Conservation (phyloP, 2,329 filamentous ascomycete species). For the Xenosphaeropsis pyriputrescens region DNA sequence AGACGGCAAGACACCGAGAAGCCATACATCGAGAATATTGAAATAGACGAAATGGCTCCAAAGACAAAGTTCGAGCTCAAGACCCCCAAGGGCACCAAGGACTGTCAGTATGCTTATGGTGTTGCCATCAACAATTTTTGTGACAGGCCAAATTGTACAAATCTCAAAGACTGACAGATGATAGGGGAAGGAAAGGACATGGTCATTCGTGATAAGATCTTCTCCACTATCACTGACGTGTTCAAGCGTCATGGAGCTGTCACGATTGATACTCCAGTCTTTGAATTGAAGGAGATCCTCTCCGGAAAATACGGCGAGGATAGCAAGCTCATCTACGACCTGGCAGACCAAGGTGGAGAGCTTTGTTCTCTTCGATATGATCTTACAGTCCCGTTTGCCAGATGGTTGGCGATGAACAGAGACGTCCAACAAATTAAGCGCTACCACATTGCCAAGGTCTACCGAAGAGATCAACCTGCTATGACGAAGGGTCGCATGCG, state of each 20-base stretch:
- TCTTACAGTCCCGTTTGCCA: conserved; percentile 77
- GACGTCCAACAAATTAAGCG: conserved; percentile 74
- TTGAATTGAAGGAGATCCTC: conserved; percentile 76
- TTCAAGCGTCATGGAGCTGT: conserved; percentile 76
- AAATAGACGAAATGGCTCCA: conserved; percentile 15
- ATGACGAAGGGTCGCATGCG: conserved; percentile 88
- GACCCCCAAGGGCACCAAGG: conserved; percentile 81
- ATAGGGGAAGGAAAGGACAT: conserved; percentile 60
- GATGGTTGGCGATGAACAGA: conserved; percentile 81
- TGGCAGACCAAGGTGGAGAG: conserved; percentile 79
- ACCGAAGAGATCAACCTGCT: conserved; percentile 66
- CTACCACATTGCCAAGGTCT: conserved; percentile 92
- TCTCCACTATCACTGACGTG: conserved; percentile 57
- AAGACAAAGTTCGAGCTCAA: conserved; percentile 56
- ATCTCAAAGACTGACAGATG: conserved; percentile 7
- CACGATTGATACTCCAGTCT: conserved; percentile 69
- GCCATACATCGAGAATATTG: no score
- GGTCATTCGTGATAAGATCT: conserved; percentile 70
- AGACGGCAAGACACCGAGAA: conserved; percentile 5
- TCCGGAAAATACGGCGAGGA: conserved; percentile 88
- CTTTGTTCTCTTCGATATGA: conserved; percentile 76
- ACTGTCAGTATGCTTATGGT: conserved; percentile 36
- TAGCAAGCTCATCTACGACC: conserved; percentile 81
- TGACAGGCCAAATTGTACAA: conserved; percentile 4
- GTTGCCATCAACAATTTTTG: conserved; percentile 3